phyloP scores from a whole-genome alignment of 768 basidiomycete genomes.

The Heimioporus sp. region DNA sequence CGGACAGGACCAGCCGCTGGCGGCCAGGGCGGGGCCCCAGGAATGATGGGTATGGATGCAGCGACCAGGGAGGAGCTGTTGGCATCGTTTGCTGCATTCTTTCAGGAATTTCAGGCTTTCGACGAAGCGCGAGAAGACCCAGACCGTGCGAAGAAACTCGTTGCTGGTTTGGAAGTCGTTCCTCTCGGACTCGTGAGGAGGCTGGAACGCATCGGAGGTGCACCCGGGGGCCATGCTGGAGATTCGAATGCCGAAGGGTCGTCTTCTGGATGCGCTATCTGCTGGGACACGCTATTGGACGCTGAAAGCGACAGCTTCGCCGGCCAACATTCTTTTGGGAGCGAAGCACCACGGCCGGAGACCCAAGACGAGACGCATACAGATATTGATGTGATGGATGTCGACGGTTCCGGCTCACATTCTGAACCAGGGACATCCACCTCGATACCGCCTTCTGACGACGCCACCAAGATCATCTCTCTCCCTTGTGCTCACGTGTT shows the following conservation, averaged over 20 bases:
- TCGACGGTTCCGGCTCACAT: slow-evolving; percentile 17
- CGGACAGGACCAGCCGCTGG: slow-evolving; percentile 1
- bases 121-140: slow-evolving; percentile 57
- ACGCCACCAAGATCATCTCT: slow-evolving; percentile 51
- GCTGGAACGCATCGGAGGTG: slow-evolving; percentile 49
- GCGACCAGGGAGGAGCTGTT: slow-evolving; percentile 22
- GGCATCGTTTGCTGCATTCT: slow-evolving; percentile 24
- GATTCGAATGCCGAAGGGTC: slow-evolving; percentile 33
- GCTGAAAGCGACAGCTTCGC: slow-evolving; percentile 37
- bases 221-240: slow-evolving; percentile 32
- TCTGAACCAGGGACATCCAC: slow-evolving; percentile 10
- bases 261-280: slow-evolving; percentile 62
- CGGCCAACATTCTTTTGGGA: slow-evolving; percentile 10
- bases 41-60: slow-evolving; percentile 17
- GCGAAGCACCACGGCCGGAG: slow-evolving; percentile 2
- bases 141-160: slow-evolving; percentile 59
- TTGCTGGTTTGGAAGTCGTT: slow-evolving; percentile 65
- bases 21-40: slow-evolving; percentile 5
- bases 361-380: slow-evolving; percentile 3
- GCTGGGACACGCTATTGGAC: slow-evolving; percentile 68
- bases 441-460: not conserved
- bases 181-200: slow-evolving; percentile 64
- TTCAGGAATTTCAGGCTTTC: slow-evolving; percentile 25
- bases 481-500: slow-evolving; percentile 83
- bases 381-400: slow-evolving; percentile 13